Evolutionary conservation across 2,329 filamentous ascomycete species (phyloP).

Genomic region (Fusarium albosuccineum): DNA sequence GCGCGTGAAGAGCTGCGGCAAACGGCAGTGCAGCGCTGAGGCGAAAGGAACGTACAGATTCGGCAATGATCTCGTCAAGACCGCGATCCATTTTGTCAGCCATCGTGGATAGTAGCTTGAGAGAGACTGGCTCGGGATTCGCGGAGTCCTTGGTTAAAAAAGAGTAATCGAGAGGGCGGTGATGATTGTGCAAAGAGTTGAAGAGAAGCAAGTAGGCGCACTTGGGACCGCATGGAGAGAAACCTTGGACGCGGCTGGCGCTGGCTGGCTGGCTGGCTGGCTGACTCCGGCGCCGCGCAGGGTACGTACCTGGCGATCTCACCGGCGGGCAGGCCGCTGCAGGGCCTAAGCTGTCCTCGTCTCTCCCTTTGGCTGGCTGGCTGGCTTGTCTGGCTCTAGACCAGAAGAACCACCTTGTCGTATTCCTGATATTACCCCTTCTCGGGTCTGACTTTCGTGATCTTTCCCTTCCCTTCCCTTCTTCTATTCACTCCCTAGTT

Average conservation of each 20-base stretch:
- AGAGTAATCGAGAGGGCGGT: constrained; percentile 10
- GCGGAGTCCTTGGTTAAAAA: not conserved
- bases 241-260: not conserved
- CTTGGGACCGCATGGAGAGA: not conserved
- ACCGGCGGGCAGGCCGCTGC: too few species aligned
- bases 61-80: constrained; percentile 69
- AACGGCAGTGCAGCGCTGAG: constrained; percentile 8
- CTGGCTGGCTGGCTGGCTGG: not conserved
- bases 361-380: constrained; percentile 42
- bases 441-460: constrained; percentile 31
- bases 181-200: constrained; percentile 10
- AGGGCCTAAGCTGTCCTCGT: constrained; percentile 42
- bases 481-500: constrained; percentile 9
- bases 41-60: constrained; percentile 54
- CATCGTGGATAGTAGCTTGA: constrained; percentile 46
- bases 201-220: constrained; percentile 1
- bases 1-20: constrained; percentile 21
- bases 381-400: constrained; percentile 27
- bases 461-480: constrained; percentile 24
- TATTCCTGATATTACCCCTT: constrained; percentile 43
- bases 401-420: constrained; percentile 38
- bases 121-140: constrained; percentile 7
- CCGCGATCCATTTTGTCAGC: constrained; percentile 65
- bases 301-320: not conserved
- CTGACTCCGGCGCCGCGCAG: not conserved